phyloP scores from a whole-genome alignment of 73 alveolate genomes.

The Paramecium pentaurelia region DNA sequence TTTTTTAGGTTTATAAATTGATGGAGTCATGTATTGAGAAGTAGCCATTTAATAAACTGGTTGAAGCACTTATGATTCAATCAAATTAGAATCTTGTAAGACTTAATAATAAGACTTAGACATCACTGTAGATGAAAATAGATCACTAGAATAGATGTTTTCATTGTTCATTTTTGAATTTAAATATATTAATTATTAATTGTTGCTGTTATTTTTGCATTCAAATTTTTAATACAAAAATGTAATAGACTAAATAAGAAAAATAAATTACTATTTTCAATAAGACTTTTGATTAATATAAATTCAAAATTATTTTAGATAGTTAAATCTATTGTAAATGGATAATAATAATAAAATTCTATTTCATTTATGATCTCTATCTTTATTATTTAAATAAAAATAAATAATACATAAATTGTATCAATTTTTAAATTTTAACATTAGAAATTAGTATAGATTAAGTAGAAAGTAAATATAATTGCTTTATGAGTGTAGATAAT shows the following conservation, averaged over 20 bases:
- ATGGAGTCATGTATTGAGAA: conserved; percentile 42
- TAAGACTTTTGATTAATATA: too few relatives aligned
- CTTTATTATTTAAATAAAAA: neutral
- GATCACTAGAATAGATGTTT: conserved; percentile 33
- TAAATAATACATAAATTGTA: neutral
- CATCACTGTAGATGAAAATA: conserved; percentile 40
- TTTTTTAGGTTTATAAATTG: neutral
- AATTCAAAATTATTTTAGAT: too few relatives aligned
- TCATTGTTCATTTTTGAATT: conserved; percentile 44
- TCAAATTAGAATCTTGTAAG: conserved; percentile 2
- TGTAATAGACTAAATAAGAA: neutral
- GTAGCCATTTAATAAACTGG: conserved; percentile 39
- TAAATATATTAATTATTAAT: neutral
- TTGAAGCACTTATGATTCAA: conserved; percentile 39
- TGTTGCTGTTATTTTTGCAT: neutral
- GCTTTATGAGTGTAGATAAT: neutral
- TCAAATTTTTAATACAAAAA: neutral
- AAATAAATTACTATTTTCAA: too few relatives aligned
- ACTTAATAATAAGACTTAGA: conserved; percentile 29
- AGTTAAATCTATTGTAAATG: too few relatives aligned
- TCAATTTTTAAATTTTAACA: neutral
- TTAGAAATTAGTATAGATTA: neutral
- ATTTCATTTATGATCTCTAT: too few relatives aligned
- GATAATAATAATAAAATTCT: neutral
- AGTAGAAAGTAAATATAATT: neutral